Evolutionary conservation across 345 rosid species (phyloP).

Genomic region (Dipteronia sinensis): DNA sequence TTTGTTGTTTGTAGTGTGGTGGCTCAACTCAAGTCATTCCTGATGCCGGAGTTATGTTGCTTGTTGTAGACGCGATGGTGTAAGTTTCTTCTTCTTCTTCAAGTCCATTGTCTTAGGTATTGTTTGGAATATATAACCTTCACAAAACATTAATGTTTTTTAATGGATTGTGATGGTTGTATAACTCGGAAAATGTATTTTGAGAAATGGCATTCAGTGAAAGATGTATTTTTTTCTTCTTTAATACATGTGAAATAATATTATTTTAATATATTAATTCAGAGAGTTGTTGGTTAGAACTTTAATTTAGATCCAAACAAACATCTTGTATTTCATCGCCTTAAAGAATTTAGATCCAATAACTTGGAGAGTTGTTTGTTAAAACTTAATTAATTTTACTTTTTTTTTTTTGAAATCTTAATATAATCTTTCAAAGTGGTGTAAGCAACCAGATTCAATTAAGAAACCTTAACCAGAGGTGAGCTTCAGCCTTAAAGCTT

Average conservation of each 20-base stretch:
- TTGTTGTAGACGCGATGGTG: background rate
- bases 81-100: constrained; percentile 22
- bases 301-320: too few relatives aligned
- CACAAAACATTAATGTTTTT: constrained; percentile 15
- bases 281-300: too few relatives aligned
- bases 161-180: constrained; percentile 24
- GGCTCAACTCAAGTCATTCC: constrained; percentile 26
- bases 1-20: constrained; percentile 25
- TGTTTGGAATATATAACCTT: constrained; percentile 19
- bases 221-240: background rate
- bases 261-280: too few relatives aligned
- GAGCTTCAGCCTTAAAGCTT: too few relatives aligned
- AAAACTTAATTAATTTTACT: too few relatives aligned
- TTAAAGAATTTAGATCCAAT: too few relatives aligned
- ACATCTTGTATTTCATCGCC: too few relatives aligned
- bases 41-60: constrained; percentile 26
- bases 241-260: background rate
- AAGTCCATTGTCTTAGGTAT: constrained; percentile 24
- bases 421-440: too few relatives aligned
- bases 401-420: too few relatives aligned
- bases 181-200: constrained; percentile 15
- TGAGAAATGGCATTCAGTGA: constrained; percentile 12
- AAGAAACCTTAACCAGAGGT: too few relatives aligned
- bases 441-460: too few relatives aligned
- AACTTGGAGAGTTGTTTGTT: too few relatives aligned